A percentile compares a stretch with the other conserved stretches of the same genome.
phyloP scores from a whole-genome alignment of 1,139 yeast genomes.

The Hanseniaspora sp. region DNA sequence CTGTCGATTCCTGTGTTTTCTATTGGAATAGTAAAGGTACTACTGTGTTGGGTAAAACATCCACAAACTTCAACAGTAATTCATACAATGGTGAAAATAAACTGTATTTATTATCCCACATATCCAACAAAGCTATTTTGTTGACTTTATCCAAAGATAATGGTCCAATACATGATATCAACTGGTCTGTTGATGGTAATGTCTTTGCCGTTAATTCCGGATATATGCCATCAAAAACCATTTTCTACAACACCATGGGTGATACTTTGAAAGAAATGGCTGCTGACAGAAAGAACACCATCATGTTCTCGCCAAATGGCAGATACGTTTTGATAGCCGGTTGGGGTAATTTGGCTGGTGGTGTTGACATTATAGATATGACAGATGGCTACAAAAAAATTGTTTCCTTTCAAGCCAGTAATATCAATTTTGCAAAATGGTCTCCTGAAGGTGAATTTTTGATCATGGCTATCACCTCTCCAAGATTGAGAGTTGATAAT shows the following conservation, averaged over 20 bases:
- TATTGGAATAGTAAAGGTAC: conserved; percentile 94
- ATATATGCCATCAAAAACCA: conserved; percentile 92
- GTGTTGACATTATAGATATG: conserved; percentile 90
- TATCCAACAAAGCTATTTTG: conserved; percentile 84
- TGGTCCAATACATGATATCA: conserved; percentile 94
- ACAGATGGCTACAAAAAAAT: conserved; percentile 63
- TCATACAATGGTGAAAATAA: conserved; percentile 96
- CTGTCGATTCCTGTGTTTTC: conserved; percentile 86
- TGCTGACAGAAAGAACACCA: conserved; percentile 79
- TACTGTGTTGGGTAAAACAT: conserved; percentile 82
- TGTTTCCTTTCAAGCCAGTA: conserved; percentile 77
- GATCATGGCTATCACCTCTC: conserved; percentile 92
- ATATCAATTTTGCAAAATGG: conserved; percentile 94
- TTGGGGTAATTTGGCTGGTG: conserved; percentile 94
- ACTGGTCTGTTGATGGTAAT: conserved; percentile 94
- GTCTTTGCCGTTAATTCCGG: conserved; percentile 97
- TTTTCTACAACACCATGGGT: conserved; percentile 92
- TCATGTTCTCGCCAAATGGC: conserved; percentile 88
- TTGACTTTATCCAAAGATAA: conserved; percentile 69
- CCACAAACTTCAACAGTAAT: conserved; percentile 94
- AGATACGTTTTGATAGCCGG: conserved; percentile 88
- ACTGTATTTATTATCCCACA: conserved; percentile 64
- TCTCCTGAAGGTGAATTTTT: conserved; percentile 94
- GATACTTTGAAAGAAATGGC: conserved; percentile 75
- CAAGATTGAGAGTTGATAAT: conserved; percentile 92